A percentile compares a stretch with the other conserved stretches of the same genome.
Conservation (phyloP, 2,329 filamentous ascomycete species). For the Arthroderma sp. region DNA sequence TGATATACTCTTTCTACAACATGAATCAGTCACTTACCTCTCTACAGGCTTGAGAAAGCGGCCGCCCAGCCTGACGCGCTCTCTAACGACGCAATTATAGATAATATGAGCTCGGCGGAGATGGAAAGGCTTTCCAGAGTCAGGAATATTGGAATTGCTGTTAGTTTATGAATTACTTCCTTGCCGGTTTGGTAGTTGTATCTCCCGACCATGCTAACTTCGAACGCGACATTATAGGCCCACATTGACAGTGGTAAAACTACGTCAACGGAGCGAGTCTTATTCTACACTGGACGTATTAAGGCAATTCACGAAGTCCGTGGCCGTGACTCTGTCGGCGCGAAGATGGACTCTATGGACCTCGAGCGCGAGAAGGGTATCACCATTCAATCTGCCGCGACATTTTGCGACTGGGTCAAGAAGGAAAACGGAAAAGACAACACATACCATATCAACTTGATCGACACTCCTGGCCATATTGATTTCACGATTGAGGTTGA, state of each 20-base stretch:
- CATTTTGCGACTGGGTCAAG: constrained; percentile 95
- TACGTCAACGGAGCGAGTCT: constrained; percentile 86
- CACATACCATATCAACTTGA: constrained; percentile 94
- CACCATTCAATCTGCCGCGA: constrained; percentile 95
- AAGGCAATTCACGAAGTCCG: constrained; percentile 88
- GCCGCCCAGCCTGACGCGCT: constrained; percentile 43
- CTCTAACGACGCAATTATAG: constrained; percentile 54
- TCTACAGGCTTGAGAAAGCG: constrained; percentile 42
- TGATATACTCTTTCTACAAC: neutral
- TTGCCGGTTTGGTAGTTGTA: neutral
- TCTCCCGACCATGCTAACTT: constrained; percentile 2
- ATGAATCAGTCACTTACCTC: constrained; percentile 8
- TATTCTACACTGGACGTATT: constrained; percentile 96
- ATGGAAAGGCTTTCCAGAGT: constrained; percentile 64
- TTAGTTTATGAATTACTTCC: constrained; percentile 25
- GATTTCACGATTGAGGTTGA: constrained; percentile 99
- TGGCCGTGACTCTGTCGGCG: constrained; percentile 84
- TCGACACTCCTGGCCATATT: constrained; percentile 96
- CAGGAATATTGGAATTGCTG: constrained; percentile 95
- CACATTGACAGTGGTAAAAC: constrained; percentile 99
- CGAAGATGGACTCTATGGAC: constrained; percentile 99
- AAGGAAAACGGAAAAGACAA: constrained; percentile 70
- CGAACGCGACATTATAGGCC: constrained; percentile 31
- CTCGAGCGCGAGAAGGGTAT: constrained; percentile 97
- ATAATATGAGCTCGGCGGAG: constrained; percentile 70